phyloP scores from a whole-genome alignment of 2,329 filamentous ascomycete genomes.

The Fusarium sp. region DNA sequence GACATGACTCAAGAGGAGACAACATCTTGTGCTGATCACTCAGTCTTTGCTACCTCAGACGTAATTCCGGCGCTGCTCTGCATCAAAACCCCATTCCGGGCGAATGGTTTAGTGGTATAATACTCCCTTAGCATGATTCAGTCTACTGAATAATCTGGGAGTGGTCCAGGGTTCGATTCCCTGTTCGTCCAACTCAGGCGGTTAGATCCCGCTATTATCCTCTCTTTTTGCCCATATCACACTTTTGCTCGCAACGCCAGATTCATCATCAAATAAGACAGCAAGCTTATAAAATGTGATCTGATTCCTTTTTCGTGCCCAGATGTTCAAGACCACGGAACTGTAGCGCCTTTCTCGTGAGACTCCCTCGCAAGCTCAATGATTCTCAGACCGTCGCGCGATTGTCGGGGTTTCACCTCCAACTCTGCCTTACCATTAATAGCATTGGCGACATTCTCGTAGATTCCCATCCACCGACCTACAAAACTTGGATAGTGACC shows the following conservation, averaged over 20 bases:
- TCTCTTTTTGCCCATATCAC: conserved; percentile 1
- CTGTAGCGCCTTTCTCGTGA: conserved; percentile 50
- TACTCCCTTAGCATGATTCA: conserved; percentile 34
- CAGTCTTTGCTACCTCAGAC: accelerated
- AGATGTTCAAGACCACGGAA: conserved; percentile 43
- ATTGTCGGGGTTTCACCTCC: conserved; percentile 56
- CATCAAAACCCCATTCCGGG: conserved; percentile 10
- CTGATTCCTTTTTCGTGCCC: too few species aligned
- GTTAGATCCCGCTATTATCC: conserved; percentile 13
- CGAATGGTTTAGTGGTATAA: conserved; percentile 39
- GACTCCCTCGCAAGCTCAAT: conserved; percentile 58
- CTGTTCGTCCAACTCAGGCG: conserved; percentile 25
- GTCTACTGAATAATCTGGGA: conserved; percentile 8
- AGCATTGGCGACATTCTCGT: conserved; percentile 56
- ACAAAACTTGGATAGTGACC: conserved; percentile 56
- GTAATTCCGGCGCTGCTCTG: accelerated
- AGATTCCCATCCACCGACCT: conserved; percentile 57
- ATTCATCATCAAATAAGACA: too few species aligned
- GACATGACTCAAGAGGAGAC: too few species aligned
- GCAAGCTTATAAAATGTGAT: too few species aligned
- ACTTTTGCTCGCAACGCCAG: too few species aligned
- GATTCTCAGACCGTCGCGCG: conserved; percentile 55
- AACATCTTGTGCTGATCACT: too few species aligned
- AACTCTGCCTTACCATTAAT: conserved; percentile 56
- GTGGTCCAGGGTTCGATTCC: conserved; percentile 37